Conservation (phyloP, 1,284 basidiomycete genomes). For the Irpex sp. region DNA sequence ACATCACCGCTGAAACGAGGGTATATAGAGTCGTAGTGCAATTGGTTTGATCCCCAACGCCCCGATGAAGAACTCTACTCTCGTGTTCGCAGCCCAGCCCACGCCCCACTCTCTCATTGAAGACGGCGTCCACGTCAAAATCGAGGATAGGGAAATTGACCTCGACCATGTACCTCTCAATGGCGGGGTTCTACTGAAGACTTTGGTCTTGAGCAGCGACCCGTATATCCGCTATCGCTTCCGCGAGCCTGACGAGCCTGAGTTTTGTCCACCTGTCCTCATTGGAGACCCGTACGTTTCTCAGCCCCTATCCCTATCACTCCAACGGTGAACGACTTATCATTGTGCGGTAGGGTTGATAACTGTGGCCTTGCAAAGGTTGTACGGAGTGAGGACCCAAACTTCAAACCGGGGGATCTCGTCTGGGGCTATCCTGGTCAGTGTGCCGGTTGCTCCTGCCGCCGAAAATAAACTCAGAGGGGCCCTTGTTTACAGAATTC, state of each 20-base stretch:
- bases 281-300: background rate
- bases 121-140: constrained; percentile 3
- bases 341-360: constrained; percentile 10
- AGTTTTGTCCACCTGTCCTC: constrained; percentile 1
- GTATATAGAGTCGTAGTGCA: too few relatives aligned
- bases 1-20: too few relatives aligned
- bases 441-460: constrained; percentile 1
- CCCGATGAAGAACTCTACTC: constrained; percentile 8
- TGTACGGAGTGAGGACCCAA: constrained; percentile 25
- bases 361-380: constrained; percentile 24
- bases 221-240: constrained; percentile 34
- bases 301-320: too few relatives aligned
- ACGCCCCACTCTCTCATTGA: background rate
- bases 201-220: constrained; percentile 30
- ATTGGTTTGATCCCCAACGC: background rate
- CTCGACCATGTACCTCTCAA: constrained; percentile 31
- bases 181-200: constrained; percentile 35
- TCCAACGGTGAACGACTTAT: background rate
- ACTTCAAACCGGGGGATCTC: constrained; percentile 26
- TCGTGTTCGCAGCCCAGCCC: constrained; percentile 9
- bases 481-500: constrained; percentile 16
- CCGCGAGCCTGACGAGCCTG: constrained; percentile 12
- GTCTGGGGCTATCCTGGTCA: constrained; percentile 25
- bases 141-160: constrained; percentile 26
- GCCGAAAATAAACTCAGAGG: background rate